Evolutionary conservation across 2,329 filamentous ascomycete species (phyloP).

Genomic region (Rhynchosporium secalis): DNA sequence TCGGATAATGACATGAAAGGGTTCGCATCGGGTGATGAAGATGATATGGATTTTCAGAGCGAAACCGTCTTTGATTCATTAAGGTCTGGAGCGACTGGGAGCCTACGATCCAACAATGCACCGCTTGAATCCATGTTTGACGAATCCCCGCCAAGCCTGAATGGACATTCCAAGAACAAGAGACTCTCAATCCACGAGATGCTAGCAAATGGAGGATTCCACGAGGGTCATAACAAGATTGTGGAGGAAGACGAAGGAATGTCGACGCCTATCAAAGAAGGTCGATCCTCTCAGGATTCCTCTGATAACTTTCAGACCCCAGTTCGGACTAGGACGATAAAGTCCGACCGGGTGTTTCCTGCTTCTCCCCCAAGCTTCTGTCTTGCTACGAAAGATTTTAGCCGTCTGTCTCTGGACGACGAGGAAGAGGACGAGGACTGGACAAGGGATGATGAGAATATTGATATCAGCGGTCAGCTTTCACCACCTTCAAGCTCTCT

Average conservation of each 20-base stretch:
- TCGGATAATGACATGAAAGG: conserved; percentile 68
- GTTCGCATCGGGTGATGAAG: conserved; percentile 69
- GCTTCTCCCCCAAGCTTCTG: conserved; percentile 39
- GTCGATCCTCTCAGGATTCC: conserved; percentile 24
- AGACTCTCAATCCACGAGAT: conserved; percentile 39
- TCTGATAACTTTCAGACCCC: conserved; percentile 26
- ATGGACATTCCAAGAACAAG: conserved; percentile 43
- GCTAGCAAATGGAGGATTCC: conserved; percentile 46
- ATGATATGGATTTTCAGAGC: conserved; percentile 76
- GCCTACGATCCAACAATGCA: conserved; percentile 65
- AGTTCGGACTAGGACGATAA: conserved; percentile 22
- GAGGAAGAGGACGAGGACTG: conserved; percentile 67
- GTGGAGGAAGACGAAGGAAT: conserved; percentile 62
- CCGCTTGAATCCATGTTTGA: conserved; percentile 80
- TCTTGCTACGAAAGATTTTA: conserved; percentile 44
- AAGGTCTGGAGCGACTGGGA: conserved; percentile 68
- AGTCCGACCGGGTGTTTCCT: conserved; percentile 27
- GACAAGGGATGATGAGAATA: conserved; percentile 54
- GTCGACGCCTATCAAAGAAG: conserved; percentile 48
- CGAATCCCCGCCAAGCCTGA: conserved; percentile 67
- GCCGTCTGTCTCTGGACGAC: conserved; percentile 58
- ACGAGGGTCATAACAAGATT: conserved; percentile 57
- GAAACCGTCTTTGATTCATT: conserved; percentile 77
- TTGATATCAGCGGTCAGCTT: conserved; percentile 54
- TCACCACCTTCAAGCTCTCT: conserved; percentile 58